These are phyloP conservation scores for Laburnicola sp. DNA, from an alignment of 2,329 filamentous ascomycete species.

Conservation along the genomic window DNA sequence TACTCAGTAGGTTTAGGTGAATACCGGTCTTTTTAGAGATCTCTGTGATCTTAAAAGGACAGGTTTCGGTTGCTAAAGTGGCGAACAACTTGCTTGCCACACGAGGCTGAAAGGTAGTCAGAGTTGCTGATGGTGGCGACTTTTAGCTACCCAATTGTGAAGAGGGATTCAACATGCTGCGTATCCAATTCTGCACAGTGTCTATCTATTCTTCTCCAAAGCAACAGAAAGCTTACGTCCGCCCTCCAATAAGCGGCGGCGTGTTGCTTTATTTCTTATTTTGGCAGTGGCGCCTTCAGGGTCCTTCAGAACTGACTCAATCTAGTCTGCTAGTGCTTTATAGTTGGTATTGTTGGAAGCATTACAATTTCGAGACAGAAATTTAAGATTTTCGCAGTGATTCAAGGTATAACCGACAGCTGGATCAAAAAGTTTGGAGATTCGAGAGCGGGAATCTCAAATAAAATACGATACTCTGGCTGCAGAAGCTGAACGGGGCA, in stretches of 20 bases:
- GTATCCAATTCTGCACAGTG: not conserved
- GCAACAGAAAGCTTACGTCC: not conserved
- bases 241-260: slow-evolving; percentile 11
- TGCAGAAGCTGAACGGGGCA: too few species aligned
- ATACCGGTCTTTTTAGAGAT: not conserved
- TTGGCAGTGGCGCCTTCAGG: not conserved
- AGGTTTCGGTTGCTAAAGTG: too few species aligned
- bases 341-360: slow-evolving; percentile 7
- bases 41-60: too few species aligned
- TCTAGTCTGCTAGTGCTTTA: slow-evolving; percentile 11
- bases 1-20: not conserved
- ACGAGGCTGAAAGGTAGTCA: too few species aligned
- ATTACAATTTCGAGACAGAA: not conserved
- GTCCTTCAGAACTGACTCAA: slow-evolving; percentile 7
- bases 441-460: too few species aligned
- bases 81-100: too few species aligned
- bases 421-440: too few species aligned
- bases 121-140: too few species aligned
- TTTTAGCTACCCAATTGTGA: too few species aligned
- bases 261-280: slow-evolving; percentile 3
- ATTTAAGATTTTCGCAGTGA: too few species aligned
- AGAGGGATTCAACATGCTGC: not conserved
- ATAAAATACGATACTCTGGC: too few species aligned
- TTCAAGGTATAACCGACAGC: too few species aligned
- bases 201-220: not conserved